phyloP scores from a whole-genome alignment of 495 filamentous ascomycete species.

The Talaromyces trachyspermus region DNA sequence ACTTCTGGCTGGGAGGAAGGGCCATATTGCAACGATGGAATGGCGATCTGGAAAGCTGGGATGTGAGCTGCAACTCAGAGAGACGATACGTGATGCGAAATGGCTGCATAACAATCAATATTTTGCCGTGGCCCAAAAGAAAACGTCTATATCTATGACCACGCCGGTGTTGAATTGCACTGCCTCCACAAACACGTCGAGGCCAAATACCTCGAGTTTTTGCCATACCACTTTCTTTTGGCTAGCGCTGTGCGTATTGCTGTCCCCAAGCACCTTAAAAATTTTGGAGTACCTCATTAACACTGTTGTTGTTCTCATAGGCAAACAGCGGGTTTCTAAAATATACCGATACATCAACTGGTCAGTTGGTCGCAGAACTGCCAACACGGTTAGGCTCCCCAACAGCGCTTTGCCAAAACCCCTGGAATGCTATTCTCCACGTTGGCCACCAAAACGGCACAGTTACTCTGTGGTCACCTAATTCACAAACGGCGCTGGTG shows the following conservation, averaged over 20 bases:
- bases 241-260: conserved; percentile 62
- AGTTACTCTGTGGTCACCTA: conserved; percentile 94
- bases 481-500: conserved; percentile 74
- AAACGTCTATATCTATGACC: conserved; percentile 94
- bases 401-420: conserved; percentile 78
- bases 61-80: conserved; percentile 81
- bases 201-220: conserved; percentile 89
- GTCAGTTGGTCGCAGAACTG: conserved; percentile 73
- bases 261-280: too few relatives aligned
- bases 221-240: conserved; percentile 93
- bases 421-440: conserved; percentile 84
- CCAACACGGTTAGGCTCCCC: conserved; percentile 78
- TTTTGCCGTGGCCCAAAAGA: conserved; percentile 98
- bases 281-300: too few relatives aligned
- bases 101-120: conserved; percentile 96
- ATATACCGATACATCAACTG: conserved; percentile 93
- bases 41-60: conserved; percentile 88
- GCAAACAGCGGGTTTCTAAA: conserved; percentile 79
- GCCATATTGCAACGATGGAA: conserved; percentile 94
- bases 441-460: conserved; percentile 90
- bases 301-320: conserved; percentile 26
- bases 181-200: conserved; percentile 83
- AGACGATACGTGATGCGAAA: conserved; percentile 80
- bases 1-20: conserved; percentile 80
- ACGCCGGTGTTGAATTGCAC: conserved; percentile 82